Base-by-base conservation (phyloP, 805 yeast genomes). In the Zygotorulaspora sp. region DNA sequence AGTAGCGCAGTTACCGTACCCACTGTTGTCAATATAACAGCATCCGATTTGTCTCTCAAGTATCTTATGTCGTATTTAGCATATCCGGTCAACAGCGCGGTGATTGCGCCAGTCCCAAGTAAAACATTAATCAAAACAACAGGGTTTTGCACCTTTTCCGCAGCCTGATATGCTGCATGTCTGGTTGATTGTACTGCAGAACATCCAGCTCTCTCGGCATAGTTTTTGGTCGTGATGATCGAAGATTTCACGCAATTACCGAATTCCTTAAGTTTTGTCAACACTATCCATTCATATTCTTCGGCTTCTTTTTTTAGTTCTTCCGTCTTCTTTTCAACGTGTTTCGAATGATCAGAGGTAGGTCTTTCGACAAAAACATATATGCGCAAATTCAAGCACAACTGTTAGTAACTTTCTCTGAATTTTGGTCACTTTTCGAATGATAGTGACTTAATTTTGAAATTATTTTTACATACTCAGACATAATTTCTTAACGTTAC, bases 91-190 rank as follows among this genome's bases (percentile, higher is more conserved):
- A 74, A 65, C 17, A 75, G 68, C 3, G 75, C 75, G 17, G 71
- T 62, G 22, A 70, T 53, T 11, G 74, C 73, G 27, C 74, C 69
- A 6, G 70, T 53, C 20, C 75, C 70, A 29, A 75, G 65, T 12
- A 74, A 64, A 2, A 71, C 59, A 57, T 78, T 83, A 21, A 74
- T 58, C 13, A 73, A 61, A 31, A 79, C 81, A 3, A 74, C 81
- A 0, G 85, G 85, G 63, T 79, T 78, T 51, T 76, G 68, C 46
- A 78, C 65, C 55, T 77, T 83, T 22, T 35, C 13, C 30, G 27
- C 33, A 10, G 48, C 42, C 23, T 32, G 31, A 13, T 27, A 22
- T 8, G 46, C 43, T 11, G 37, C 27, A 9, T 41, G 14, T 9
- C 29, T 43, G 17, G 65, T 51, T 15, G 47, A 40, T 11, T 38